phyloP scores from a whole-genome alignment of 768 basidiomycete genomes.

The Cystobasidium tubakii region DNA sequence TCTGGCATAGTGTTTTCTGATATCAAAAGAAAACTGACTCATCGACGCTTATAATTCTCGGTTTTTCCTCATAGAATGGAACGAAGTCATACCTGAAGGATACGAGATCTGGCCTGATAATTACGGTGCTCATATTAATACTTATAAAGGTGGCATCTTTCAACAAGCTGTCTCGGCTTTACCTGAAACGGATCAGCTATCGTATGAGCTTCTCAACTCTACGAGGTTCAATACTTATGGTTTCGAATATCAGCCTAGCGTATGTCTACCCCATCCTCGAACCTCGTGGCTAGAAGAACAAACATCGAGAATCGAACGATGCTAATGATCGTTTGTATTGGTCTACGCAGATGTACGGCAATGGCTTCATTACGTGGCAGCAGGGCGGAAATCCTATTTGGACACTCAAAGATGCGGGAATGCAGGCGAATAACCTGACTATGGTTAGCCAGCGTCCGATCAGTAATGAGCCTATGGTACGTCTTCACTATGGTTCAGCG shows the following conservation, averaged over 20 bases:
- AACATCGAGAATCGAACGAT: too few species aligned
- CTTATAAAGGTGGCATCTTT: constrained; percentile 57
- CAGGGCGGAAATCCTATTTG: constrained; percentile 63
- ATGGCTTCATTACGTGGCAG: constrained; percentile 73
- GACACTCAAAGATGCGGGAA: constrained; percentile 61
- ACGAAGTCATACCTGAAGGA: constrained; percentile 14
- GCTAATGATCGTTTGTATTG: neutral
- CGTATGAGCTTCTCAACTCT: constrained; percentile 54
- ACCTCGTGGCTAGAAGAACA: too few species aligned
- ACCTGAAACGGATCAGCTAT: constrained; percentile 56
- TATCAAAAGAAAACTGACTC: too few species aligned
- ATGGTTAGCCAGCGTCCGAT: constrained; percentile 63
- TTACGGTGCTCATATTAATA: constrained; percentile 18
- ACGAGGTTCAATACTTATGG: constrained; percentile 54
- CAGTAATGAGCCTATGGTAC: constrained; percentile 65
- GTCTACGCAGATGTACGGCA: constrained; percentile 50
- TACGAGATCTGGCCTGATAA: constrained; percentile 23
- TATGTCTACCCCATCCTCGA: neutral
- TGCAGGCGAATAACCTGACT: constrained; percentile 62
- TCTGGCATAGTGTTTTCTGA: too few species aligned
- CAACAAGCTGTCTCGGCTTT: constrained; percentile 72
- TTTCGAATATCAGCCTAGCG: constrained; percentile 60
- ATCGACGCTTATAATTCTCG: too few species aligned
- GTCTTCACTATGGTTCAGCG: neutral
- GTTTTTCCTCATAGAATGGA: constrained; percentile 5